phyloP scores from a whole-genome alignment of 2,329 filamentous ascomycete genomes.

The Fusarium goolgardi region DNA sequence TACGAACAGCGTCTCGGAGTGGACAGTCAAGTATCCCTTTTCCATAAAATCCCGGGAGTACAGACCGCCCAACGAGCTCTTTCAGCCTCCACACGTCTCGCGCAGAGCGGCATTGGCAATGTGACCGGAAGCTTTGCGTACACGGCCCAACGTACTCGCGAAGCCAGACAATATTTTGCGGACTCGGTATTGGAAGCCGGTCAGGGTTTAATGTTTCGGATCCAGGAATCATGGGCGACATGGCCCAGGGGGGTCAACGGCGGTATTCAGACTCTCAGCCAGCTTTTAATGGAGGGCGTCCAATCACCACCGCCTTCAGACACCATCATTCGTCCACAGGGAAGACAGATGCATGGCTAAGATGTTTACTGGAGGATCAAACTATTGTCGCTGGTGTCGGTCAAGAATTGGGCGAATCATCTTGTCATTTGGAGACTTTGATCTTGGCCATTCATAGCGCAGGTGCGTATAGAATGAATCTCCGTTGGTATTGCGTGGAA shows the following conservation, averaged over 20 bases:
- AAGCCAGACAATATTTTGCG: conserved; percentile 14
- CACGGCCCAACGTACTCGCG: neutral
- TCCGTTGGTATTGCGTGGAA: neutral
- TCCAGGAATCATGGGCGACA: conserved; percentile 18
- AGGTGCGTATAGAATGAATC: neutral
- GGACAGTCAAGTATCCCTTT: neutral
- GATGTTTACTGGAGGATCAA: neutral
- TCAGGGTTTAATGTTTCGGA: neutral
- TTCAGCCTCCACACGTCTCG: neutral
- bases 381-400: neutral
- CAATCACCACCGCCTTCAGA: conserved; percentile 26
- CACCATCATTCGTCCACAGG: conserved; percentile 6
- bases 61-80: neutral
- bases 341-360: neutral
- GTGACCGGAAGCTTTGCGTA: neutral
- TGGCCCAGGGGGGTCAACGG: conserved; percentile 1
- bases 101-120: conserved; percentile 5
- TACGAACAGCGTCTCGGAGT: neutral
- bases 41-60: conserved; percentile 1
- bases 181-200: conserved; percentile 16
- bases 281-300: conserved; percentile 24
- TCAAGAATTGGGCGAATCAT: neutral
- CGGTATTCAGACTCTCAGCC: neutral
- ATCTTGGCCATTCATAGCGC: neutral
- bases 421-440: neutral